Conservation (phyloP, 805 yeast genomes). For the Zygoascus bituminiphila region DNA sequence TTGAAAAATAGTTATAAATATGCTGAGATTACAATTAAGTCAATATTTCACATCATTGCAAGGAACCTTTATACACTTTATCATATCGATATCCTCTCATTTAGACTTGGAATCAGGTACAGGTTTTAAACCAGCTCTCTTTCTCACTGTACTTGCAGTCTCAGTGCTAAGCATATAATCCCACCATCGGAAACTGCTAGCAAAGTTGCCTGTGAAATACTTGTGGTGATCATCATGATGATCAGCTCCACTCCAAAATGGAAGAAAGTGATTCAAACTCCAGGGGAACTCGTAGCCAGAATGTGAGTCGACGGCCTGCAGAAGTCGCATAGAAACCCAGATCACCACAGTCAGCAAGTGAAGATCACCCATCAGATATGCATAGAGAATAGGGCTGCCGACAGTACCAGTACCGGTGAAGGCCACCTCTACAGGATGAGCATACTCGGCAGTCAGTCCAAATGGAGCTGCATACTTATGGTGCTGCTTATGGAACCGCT, state of each 20-base stretch:
- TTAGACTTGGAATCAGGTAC: too few species aligned
- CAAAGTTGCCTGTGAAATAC: constrained; percentile 90
- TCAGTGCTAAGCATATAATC: constrained; percentile 75
- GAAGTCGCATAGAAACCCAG: constrained; percentile 82
- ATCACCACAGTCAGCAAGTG: constrained; percentile 83
- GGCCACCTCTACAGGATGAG: constrained; percentile 91
- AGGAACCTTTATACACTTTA: not conserved
- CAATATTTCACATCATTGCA: not conserved
- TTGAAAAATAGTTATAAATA: not conserved
- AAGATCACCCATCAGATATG: constrained; percentile 62
- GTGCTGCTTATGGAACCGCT: constrained; percentile 92
- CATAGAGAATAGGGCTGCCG: constrained; percentile 85
- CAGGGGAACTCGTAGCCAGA: constrained; percentile 98
- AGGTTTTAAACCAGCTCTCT: constrained; percentile 13
- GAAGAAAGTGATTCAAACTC: constrained; percentile 85
- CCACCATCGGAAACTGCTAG: constrained; percentile 95
- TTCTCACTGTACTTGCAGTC: constrained; percentile 27
- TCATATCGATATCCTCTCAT: not conserved
- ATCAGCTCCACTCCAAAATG: constrained; percentile 98
- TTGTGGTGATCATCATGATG: constrained; percentile 98
- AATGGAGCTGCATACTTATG: constrained; percentile 98
- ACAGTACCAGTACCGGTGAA: constrained; percentile 92
- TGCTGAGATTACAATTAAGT: not conserved
- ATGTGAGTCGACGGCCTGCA: constrained; percentile 96
- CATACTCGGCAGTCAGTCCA: constrained; percentile 95